Evolutionary conservation across 192 early-diverging fungal species (phyloP).

Genomic region (Rhizophagus clarus): DNA sequence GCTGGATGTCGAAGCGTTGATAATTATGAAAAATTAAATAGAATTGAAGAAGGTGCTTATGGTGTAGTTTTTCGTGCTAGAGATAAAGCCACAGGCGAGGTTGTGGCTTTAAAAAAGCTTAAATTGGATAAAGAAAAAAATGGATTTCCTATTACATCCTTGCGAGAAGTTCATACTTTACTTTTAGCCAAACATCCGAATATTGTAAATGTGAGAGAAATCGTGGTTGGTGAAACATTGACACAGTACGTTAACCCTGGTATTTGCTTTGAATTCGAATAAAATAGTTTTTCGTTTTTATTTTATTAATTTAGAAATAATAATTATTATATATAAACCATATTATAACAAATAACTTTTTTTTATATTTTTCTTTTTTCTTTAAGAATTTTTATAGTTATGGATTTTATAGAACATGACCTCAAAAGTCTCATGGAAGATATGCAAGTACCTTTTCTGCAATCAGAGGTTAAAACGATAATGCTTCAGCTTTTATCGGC

Average conservation of each 20-base stretch:
- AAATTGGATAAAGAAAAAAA: conserved; percentile 61
- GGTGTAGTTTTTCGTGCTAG: conserved; percentile 94
- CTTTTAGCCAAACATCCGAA: conserved; percentile 79
- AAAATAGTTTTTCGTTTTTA: too few species aligned
- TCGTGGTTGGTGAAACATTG: conserved; percentile 66
- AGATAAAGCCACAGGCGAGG: conserved; percentile 77
- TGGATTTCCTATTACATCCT: conserved; percentile 78
- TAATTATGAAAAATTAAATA: conserved; percentile 91
- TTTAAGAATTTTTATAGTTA: conserved; percentile 88
- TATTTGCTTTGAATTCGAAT: too few species aligned
- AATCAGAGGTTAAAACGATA: conserved; percentile 83
- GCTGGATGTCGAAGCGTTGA: conserved; percentile 73
- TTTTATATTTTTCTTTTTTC: not conserved
- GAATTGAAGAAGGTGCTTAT: conserved; percentile 96
- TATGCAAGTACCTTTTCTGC: conserved; percentile 78
- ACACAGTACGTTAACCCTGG: conserved; percentile 49
- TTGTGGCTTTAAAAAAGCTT: conserved; percentile 59
- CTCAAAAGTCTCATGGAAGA: conserved; percentile 87
- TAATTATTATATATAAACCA: too few species aligned
- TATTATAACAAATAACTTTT: too few species aligned
- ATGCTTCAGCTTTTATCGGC: conserved; percentile 70
- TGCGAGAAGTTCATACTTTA: conserved; percentile 78
- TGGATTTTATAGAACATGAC: conserved; percentile 98
- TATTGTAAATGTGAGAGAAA: conserved; percentile 81
- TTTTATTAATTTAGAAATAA: too few species aligned